Conservation (phyloP, 2,329 filamentous ascomycete species). For the Ophiostoma tasmaniense region DNA sequence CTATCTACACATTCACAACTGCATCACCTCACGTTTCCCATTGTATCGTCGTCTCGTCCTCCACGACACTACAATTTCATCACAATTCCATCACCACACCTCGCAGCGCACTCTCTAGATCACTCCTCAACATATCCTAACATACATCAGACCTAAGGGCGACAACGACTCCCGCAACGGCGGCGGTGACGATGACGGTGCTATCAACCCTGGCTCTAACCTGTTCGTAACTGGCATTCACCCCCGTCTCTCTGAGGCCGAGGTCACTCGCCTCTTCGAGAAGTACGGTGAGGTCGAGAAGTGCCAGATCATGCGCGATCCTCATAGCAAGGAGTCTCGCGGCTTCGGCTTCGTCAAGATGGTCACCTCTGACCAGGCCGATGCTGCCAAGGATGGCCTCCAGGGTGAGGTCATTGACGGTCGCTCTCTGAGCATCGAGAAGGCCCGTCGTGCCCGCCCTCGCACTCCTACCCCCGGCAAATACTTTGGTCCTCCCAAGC, state of each 20-base stretch:
- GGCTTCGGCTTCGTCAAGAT: slow-evolving; percentile 99
- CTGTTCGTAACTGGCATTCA: slow-evolving; percentile 98
- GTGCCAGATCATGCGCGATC: slow-evolving; percentile 99
- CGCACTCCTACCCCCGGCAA: slow-evolving; percentile 96
- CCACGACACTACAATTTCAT: not conserved
- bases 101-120: slow-evolving; percentile 26
- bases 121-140: slow-evolving; percentile 15
- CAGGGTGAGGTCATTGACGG: slow-evolving; percentile 94
- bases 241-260: slow-evolving; percentile 78
- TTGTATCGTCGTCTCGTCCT: not conserved
- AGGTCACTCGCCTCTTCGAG: slow-evolving; percentile 91
- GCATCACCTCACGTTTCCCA: not conserved
- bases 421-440: slow-evolving; percentile 94
- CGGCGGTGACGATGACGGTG: slow-evolving; percentile 61
- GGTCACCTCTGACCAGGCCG: slow-evolving; percentile 87
- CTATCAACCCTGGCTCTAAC: slow-evolving; percentile 90
- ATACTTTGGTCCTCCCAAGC: slow-evolving; percentile 97
- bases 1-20: not conserved
- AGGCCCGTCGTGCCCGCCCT: slow-evolving; percentile 88
- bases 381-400: slow-evolving; percentile 91
- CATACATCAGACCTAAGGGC: slow-evolving; percentile 37
- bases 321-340: slow-evolving; percentile 95
- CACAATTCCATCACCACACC: not conserved
- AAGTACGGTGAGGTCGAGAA: slow-evolving; percentile 99
- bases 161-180: slow-evolving; percentile 33